These are phyloP conservation scores for Effrenium voratum DNA, from an alignment of 73 alveolate genomes.

Conservation along the genomic window DNA sequence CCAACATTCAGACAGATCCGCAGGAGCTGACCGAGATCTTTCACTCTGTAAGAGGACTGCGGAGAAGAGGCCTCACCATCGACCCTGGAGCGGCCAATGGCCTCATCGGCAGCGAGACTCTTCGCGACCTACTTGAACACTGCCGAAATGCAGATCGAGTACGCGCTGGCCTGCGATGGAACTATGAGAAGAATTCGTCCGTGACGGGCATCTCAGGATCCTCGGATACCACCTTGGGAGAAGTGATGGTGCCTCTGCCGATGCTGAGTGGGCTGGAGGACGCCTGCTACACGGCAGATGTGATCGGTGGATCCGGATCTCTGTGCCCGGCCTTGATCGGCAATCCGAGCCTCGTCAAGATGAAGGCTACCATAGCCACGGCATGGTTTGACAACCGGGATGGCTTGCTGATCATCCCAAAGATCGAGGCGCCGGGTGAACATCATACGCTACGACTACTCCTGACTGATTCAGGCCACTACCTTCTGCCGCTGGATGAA, in stretches of 20 bases:
- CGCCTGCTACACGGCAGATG: neutral
- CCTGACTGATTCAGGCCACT: neutral
- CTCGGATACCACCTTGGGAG: neutral
- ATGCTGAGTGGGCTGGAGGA: neutral
- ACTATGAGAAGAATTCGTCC: neutral
- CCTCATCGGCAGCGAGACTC: neutral
- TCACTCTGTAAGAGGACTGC: neutral
- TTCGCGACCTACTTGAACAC: neutral
- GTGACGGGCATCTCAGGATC: neutral
- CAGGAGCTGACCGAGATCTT: too few species aligned
- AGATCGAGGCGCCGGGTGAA: neutral
- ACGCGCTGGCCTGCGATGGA: too few species aligned
- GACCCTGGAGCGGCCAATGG: constrained; percentile 24
- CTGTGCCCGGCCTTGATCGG: neutral
- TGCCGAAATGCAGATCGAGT: too few species aligned
- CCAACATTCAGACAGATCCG: too few species aligned
- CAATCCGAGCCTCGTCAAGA: neutral
- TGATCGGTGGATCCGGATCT: neutral
- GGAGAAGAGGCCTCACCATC: neutral
- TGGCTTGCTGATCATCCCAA: neutral
- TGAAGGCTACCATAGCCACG: neutral
- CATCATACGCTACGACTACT: neutral
- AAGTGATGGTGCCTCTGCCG: neutral
- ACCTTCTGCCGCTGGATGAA: neutral
- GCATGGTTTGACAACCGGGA: neutral